phyloP scores from a whole-genome alignment of 345 rosid genomes.

The Eucalyptus dawsonii region DNA sequence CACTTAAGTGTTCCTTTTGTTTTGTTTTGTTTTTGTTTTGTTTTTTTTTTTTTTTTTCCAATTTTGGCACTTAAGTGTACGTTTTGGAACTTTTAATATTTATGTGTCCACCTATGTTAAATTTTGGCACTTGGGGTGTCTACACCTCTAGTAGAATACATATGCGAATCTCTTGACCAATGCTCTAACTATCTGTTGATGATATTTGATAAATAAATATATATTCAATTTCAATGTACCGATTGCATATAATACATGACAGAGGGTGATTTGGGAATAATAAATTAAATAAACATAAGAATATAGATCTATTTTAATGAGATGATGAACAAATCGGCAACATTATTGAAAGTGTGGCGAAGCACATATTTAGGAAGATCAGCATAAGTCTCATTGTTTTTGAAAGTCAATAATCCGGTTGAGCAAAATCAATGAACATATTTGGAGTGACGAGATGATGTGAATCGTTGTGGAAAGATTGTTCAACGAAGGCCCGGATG shows the following conservation, averaged over 20 bases:
- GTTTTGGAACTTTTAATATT: too few species aligned
- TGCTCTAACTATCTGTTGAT: too few species aligned
- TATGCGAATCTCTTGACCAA: too few species aligned
- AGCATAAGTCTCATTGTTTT: neutral
- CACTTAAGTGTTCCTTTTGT: too few species aligned
- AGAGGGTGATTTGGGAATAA: neutral
- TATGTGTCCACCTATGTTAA: too few species aligned
- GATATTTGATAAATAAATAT: too few species aligned
- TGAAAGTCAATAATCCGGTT: neutral
- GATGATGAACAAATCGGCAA: neutral
- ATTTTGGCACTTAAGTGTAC: too few species aligned
- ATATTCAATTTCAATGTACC: neutral
- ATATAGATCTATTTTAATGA: neutral
- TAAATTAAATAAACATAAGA: neutral
- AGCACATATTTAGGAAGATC: neutral
- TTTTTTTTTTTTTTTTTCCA: rapidly evolving
- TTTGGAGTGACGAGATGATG: neutral
- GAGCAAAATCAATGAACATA: neutral
- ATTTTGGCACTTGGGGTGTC: too few species aligned
- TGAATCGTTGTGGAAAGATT: too few species aligned
- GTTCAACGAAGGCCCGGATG: too few species aligned
- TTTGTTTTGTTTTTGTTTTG: too few species aligned
- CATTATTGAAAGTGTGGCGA: neutral
- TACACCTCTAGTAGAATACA: too few species aligned
- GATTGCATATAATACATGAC: neutral